Conservation (phyloP, 2,329 filamentous ascomycete species). For the Neurospora sp. region DNA sequence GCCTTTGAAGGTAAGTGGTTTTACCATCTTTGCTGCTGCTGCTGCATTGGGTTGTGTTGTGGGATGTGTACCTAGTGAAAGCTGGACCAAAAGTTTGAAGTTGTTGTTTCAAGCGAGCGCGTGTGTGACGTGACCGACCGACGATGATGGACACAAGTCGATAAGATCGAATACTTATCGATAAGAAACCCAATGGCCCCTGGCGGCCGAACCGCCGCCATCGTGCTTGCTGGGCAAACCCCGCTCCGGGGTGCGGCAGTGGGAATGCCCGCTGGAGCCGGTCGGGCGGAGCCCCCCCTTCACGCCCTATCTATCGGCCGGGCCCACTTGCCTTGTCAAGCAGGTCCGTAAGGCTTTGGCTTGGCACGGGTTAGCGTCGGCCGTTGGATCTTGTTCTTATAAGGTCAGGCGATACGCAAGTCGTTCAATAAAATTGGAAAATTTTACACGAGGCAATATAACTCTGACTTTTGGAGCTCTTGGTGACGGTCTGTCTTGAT, state of each 20-base stretch:
- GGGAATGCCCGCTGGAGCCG: neutral
- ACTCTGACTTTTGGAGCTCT: neutral
- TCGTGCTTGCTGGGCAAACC: neutral
- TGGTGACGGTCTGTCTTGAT: neutral
- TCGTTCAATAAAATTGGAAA: neutral
- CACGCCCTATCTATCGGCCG: neutral
- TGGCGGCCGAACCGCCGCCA: neutral
- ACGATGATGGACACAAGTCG: neutral
- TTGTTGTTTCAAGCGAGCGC: neutral
- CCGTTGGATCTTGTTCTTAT: neutral
- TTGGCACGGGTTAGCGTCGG: conserved; percentile 1
- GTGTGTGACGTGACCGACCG: neutral
- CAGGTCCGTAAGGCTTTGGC: conserved; percentile 1
- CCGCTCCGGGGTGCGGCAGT: conserved; percentile 1
- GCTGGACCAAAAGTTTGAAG: neutral
- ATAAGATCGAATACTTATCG: conserved; percentile 7
- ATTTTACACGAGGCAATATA: conserved; percentile 1
- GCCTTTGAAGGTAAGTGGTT: conserved; percentile 89
- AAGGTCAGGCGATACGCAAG: neutral
- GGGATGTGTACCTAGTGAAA: neutral
- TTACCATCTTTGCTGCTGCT: conserved; percentile 53
- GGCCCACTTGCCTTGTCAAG: conserved; percentile 1
- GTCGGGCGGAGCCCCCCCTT: neutral
- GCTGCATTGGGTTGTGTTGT: neutral
- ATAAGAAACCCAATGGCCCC: conserved; percentile 4